Base-by-base conservation (phyloP, 2,329 filamentous ascomycete genomes). In the Aspergillus floridensis region DNA sequence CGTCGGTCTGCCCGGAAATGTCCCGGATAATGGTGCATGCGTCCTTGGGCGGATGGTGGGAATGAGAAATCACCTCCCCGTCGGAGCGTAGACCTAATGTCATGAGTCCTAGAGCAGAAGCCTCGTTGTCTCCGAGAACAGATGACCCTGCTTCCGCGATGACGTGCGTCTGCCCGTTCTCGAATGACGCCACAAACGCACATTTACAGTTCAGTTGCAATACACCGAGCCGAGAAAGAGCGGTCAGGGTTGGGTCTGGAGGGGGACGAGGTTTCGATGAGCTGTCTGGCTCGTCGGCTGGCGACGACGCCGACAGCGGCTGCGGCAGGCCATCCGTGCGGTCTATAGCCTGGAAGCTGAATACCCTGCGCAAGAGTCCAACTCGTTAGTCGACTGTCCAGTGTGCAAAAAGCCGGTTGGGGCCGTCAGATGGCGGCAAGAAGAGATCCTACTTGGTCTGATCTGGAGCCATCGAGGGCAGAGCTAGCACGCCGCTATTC, bases 131-230 rank as follows among this genome's bases (percentile, higher is more conserved):
- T 21, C 66, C 58, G 52, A 62, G 24, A 21, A 66, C 53, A 5
- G 80, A 65, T 1, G 72, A 72, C 5, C 68, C 68, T n/a, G 81
- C 80, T 60, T 84, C 82, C 59, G 81, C 80, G 19, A 84, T 72
- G 38, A 84, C 69, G 59, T 82, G 65, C 60, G 84, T 79, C 56
- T 74, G 66, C 1, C 73, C 67, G 3, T 68, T 68, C 58, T 83
- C 81, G 61, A 84, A 81, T 29, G 84, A 68, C 2, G 81, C 83
- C 50, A 84, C 74, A 29, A 82, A 68, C 2, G 77, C 72, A 24
- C 78, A 75, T 16, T 68, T 68, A 10, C 74, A 77, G 21, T 74
- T 70, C 5, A 82, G 70, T 32, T 77, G 74, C 61, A 79, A 73
- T 10, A 76, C 71, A 1, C 76, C 81, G 5, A 84, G 74, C 64